A percentile compares a stretch with the other conserved stretches of the same genome.
Conservation (phyloP, 164 flowering plant genomes). For the Nelumbo lutea region DNA sequence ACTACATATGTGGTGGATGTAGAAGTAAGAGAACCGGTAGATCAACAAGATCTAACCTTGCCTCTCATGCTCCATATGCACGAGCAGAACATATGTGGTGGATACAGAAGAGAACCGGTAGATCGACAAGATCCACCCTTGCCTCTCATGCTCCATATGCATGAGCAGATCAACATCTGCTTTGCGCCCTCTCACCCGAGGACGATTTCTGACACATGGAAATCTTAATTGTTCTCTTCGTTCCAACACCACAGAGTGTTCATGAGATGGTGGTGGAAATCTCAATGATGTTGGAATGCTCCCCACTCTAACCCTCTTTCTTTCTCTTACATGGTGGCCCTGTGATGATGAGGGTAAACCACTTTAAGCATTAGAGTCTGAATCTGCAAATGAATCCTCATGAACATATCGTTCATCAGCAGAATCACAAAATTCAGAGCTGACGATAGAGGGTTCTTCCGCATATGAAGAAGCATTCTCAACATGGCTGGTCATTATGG, state of each 20-base stretch:
- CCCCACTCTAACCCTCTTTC: constrained; percentile 39
- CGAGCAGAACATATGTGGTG: constrained; percentile 52
- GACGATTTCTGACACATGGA: constrained; percentile 16
- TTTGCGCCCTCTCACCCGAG: constrained; percentile 63
- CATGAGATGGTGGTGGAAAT: neutral
- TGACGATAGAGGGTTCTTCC: constrained; percentile 18
- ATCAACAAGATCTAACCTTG: no score
- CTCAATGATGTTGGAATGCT: constrained; percentile 11
- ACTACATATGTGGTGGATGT: constrained; percentile 94
- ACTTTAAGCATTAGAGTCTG: constrained; percentile 30
- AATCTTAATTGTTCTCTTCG: constrained; percentile 23
- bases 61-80: constrained; percentile 55
- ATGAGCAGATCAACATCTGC: constrained; percentile 48
- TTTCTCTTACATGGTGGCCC: constrained; percentile 30
- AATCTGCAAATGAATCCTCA: constrained; percentile 29
- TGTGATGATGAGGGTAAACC: constrained; percentile 12
- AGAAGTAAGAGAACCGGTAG: constrained; percentile 89
- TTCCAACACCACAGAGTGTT: constrained; percentile 9
- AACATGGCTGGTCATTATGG: constrained; percentile 18
- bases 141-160: constrained; percentile 56
- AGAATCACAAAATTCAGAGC: constrained; percentile 25
- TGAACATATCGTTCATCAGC: constrained; percentile 12
- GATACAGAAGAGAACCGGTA: no score
- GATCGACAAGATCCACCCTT: no score
- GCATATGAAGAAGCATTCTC: constrained; percentile 17